Conservation (phyloP, 768 basidiomycete species). For the Chiua virens region DNA sequence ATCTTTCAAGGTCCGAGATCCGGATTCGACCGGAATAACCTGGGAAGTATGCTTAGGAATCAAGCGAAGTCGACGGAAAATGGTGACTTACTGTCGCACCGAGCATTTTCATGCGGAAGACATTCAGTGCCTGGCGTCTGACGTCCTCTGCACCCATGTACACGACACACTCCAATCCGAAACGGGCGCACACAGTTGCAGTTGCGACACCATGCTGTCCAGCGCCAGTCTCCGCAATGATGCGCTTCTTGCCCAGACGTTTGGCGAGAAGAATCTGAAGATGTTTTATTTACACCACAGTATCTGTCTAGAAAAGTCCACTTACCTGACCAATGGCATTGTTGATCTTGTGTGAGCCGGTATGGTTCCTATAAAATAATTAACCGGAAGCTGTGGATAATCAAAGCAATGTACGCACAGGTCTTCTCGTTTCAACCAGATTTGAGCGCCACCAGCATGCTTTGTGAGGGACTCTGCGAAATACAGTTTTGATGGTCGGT, state of each 20-base stretch:
- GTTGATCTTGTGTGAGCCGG: slow-evolving; percentile 99
- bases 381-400: not conserved
- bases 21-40: slow-evolving; percentile 93
- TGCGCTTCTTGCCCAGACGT: slow-evolving; percentile 91
- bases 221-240: slow-evolving; percentile 98
- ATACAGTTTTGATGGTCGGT: slow-evolving; percentile 90
- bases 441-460: slow-evolving; percentile 88
- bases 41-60: slow-evolving; percentile 28
- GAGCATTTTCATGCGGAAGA: slow-evolving; percentile 97
- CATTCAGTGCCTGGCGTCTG: slow-evolving; percentile 92
- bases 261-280: slow-evolving; percentile 86
- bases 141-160: slow-evolving; percentile 99
- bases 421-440: slow-evolving; percentile 98
- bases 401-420: slow-evolving; percentile 47
- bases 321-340: slow-evolving; percentile 93
- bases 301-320: not conserved
- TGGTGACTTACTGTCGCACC: slow-evolving; percentile 69
- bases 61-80: not conserved
- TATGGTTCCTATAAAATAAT: slow-evolving; percentile 74
- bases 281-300: not conserved
- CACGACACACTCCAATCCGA: slow-evolving; percentile 91
- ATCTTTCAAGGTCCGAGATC: slow-evolving; percentile 94
- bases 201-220: slow-evolving; percentile 99
- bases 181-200: slow-evolving; percentile 96
- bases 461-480: slow-evolving; percentile 89